A percentile compares a stretch with the other conserved stretches of the same genome.
These are phyloP conservation scores for Tilletia indica DNA, from an alignment of 1,284 basidiomycete genomes.

Conservation along the genomic window DNA sequence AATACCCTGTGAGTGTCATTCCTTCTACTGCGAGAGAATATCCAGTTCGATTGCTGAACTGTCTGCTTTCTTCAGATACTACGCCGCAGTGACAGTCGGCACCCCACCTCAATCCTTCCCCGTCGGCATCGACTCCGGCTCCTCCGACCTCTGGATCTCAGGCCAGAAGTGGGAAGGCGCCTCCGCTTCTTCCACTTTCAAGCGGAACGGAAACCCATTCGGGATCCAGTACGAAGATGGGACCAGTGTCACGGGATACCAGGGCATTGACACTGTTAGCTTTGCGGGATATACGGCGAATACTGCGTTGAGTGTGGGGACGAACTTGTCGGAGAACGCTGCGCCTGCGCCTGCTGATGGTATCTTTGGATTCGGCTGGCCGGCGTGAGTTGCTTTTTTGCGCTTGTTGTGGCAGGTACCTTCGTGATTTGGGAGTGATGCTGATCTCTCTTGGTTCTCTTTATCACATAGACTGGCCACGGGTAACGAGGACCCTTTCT, in stretches of 20 bases:
- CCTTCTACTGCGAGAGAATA: no score
- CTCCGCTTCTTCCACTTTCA: background rate
- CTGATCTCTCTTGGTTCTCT: background rate
- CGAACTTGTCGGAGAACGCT: slow-evolving; percentile 44
- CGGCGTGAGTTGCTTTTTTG: background rate
- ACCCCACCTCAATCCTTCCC: slow-evolving; percentile 13
- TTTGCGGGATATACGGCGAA: slow-evolving; percentile 56
- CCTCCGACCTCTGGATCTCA: slow-evolving; percentile 17
- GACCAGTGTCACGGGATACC: slow-evolving; percentile 64
- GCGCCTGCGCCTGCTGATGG: slow-evolving; percentile 56
- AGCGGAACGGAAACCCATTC: slow-evolving; percentile 5
- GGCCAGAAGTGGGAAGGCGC: slow-evolving; percentile 1
- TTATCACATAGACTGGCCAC: slow-evolving; percentile 45
- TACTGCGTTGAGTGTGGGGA: slow-evolving; percentile 52
- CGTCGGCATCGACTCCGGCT: slow-evolving; percentile 16
- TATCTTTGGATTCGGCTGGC: slow-evolving; percentile 55
- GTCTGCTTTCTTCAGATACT: background rate
- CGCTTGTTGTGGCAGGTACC: no score
- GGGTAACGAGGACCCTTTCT: slow-evolving; percentile 65
- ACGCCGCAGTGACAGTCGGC: slow-evolving; percentile 19
- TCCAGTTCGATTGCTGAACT: background rate
- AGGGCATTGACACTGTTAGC: slow-evolving; percentile 65
- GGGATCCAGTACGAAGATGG: background rate
- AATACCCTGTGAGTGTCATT: slow-evolving; percentile 7
- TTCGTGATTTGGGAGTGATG: no score